Conservation (phyloP, 441 rosid genomes). For the Populus hybrid region DNA sequence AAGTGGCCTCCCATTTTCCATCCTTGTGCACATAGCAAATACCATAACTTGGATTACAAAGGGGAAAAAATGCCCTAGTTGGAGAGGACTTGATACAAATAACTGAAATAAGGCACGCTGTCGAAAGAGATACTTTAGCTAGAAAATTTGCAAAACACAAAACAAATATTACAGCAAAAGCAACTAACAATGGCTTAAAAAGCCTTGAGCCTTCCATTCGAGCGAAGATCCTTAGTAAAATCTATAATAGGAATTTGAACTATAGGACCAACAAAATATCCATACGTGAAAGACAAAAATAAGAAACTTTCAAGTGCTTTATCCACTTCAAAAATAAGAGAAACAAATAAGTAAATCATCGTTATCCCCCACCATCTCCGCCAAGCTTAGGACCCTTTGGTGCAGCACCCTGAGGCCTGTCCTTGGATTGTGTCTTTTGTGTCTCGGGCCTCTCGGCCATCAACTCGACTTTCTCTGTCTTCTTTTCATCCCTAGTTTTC, state of each 20-base stretch:
- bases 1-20: no score
- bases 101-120: no score
- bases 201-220: not conserved
- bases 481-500: constrained; percentile 83
- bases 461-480: constrained; percentile 66
- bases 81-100: no score
- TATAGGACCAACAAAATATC: not conserved
- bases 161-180: no score
- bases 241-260: not conserved
- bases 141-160: not conserved
- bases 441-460: constrained; percentile 53
- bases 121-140: no score
- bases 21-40: no score
- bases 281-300: no score
- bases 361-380: constrained; percentile 29
- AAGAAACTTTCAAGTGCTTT: not conserved
- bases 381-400: constrained; percentile 24
- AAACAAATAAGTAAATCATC: not conserved
- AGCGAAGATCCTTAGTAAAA: not conserved
- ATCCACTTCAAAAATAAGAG: not conserved
- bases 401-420: constrained; percentile 42
- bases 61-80: no score
- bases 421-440: constrained; percentile 48
- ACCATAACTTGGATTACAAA: no score
- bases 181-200: not conserved